Evolutionary conservation across 1,284 basidiomycete genomes (phyloP), one percentile per base, ranked within the genome.

Genomic region (Puccinia polysora): DNA sequence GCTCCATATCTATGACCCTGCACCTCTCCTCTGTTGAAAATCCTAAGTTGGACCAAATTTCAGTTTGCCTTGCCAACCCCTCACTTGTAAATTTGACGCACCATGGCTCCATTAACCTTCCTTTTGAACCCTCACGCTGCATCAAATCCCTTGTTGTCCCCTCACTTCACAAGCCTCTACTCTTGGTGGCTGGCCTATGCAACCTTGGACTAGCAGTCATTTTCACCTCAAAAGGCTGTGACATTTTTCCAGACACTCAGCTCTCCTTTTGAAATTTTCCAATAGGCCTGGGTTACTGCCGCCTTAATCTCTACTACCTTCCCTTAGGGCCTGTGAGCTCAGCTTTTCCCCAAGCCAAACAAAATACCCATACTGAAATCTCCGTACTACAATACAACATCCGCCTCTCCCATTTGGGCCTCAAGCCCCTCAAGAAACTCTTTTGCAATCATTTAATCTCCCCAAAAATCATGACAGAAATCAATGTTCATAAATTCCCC

Each of bases 1-100:
- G 62, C 23, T 65, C 62, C 1, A 20, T 65, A n/a, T 50, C 62
- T 1, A 65, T 65, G 62, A 65, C 62, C 0, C 62, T 47, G 6
- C 14, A 65, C n/a, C 28, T 65, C 5, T 4, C 28, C 20, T 5
- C 23, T 4, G 30, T 65, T n/a, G 47, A 34, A 2, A 7, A 14
- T 12, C 43, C 43, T 18, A 47, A 30, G 20, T 30, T 43, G 0
- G 15, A 49, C 25, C 25, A 14, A 10, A 59, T 32, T 34, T 10
- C 53, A 2, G 53, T 56, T 34, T n/a, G 25, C 5, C 25, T 63
- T 3, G 60, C 60, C 2, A 47, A 65, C 30, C 20, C 25, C 2
- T 65, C 62, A 28, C 30, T 52, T 18, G 36, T 65, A 2, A 40
- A 65, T 20, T 43, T 47, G 18, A 34, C 47, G n/a, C 62, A 65